Evolutionary conservation across 108 stramenopile genomes (phyloP).

Genomic region (Nitzschia sp.): DNA sequence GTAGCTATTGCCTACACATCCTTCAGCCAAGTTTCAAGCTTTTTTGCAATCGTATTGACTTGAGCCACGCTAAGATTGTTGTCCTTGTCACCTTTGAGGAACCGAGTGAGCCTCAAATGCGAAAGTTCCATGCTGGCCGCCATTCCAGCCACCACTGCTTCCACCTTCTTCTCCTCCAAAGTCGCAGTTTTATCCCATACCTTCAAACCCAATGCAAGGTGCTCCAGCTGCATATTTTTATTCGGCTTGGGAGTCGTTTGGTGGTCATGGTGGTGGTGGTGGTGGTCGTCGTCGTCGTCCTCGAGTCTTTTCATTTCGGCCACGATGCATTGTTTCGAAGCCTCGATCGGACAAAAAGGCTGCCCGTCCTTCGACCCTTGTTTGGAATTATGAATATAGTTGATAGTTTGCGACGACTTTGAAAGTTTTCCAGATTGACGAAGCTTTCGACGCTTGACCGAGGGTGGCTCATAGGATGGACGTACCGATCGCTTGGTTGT

Average conservation of each 20-base stretch:
- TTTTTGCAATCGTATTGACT: background rate
- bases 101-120: background rate
- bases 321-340: background rate
- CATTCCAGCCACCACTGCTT: background rate
- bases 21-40: background rate
- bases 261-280: no score
- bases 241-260: no score
- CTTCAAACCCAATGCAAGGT: background rate
- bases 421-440: background rate
- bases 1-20: background rate
- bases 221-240: background rate
- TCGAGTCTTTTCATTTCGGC: background rate
- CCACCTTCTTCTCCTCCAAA: background rate
- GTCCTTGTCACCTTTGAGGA: background rate
- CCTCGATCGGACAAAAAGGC: background rate
- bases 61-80: background rate
- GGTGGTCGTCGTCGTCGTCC: background rate
- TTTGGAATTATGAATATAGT: background rate
- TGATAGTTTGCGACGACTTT: background rate
- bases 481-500: background rate
- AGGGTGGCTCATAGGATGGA: conserved; percentile 1
- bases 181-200: background rate
- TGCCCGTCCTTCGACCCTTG: background rate
- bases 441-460: background rate
- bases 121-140: background rate